phyloP scores from a whole-genome alignment of 345 rosid species.

The Leavenworthia alabamica region DNA sequence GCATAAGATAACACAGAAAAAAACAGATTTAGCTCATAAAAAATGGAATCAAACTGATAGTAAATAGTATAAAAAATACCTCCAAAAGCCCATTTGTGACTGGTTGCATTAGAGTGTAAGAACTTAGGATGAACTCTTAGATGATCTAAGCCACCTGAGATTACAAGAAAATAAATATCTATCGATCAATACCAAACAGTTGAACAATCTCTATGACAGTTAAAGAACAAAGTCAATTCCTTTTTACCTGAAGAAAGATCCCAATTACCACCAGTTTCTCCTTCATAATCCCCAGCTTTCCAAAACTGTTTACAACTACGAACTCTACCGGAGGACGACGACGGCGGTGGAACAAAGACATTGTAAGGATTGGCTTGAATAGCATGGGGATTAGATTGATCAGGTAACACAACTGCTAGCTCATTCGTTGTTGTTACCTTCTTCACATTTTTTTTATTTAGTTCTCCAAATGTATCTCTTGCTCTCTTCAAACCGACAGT shows the following conservation, averaged over 20 bases:
- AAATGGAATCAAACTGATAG: background rate
- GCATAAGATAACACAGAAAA: too few species aligned
- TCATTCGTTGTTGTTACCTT: conserved; percentile 17
- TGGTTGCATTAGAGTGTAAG: conserved; percentile 93
- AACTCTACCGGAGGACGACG: background rate
- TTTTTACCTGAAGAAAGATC: conserved; percentile 48
- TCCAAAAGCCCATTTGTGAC: conserved; percentile 99
- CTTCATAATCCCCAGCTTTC: conserved; percentile 91
- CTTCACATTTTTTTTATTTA: conserved; percentile 26
- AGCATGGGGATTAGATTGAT: conserved; percentile 35
- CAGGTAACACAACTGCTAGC: conserved; percentile 35
- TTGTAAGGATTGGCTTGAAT: background rate
- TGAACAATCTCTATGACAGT: background rate
- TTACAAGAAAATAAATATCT: background rate
- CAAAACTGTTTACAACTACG: conserved; percentile 64
- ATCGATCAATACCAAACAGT: background rate
- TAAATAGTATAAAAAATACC: conserved; percentile 40
- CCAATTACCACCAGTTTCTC: conserved; percentile 42
- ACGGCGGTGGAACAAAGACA: background rate
- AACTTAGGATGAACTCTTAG: conserved; percentile 95
- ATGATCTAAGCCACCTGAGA: conserved; percentile 73
- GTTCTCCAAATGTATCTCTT: conserved; percentile 21
- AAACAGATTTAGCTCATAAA: background rate
- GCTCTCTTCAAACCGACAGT: conserved; percentile 20
- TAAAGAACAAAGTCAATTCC: background rate